These are phyloP conservation scores for Blastocystis sp. DNA, from an alignment of 352 stramenopile genomes.

Conservation along the genomic window DNA sequence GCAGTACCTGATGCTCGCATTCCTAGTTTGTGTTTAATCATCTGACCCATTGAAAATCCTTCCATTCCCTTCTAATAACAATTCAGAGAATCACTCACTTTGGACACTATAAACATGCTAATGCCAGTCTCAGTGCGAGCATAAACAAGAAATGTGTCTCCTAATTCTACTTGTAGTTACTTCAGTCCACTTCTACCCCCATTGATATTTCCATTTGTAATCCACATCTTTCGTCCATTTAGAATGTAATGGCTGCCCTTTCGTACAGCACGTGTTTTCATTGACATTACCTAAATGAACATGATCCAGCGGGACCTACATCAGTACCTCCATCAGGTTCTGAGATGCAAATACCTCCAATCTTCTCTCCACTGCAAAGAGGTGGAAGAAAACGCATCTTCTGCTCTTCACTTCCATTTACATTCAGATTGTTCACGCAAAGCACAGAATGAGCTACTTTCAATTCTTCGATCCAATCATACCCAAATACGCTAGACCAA, in stretches of 20 bases:
- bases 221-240: constrained; percentile 95
- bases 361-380: constrained; percentile 85
- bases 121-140: constrained; percentile 79
- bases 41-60: constrained; percentile 92
- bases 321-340: constrained; percentile 91
- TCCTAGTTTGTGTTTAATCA: constrained; percentile 96
- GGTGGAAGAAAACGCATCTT: constrained; percentile 78
- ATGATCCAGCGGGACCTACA: constrained; percentile 69
- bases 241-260: constrained; percentile 84
- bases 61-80: constrained; percentile 75
- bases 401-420: constrained; percentile 67
- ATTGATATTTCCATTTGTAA: constrained; percentile 96
- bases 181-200: constrained; percentile 65
- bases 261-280: constrained; percentile 88
- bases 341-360: constrained; percentile 98
- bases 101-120: constrained; percentile 95
- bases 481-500: constrained; percentile 92
- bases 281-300: constrained; percentile 82
- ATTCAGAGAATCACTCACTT: constrained; percentile 70
- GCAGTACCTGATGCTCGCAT: constrained; percentile 93
- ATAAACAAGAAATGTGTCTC: constrained; percentile 96
- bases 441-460: constrained; percentile 78
- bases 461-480: constrained; percentile 71
- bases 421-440: constrained; percentile 76
- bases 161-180: constrained; percentile 76